Evolutionary conservation across 148 eudicot species (phyloP).

Genomic region (Rhododendron kiyosumense): DNA sequence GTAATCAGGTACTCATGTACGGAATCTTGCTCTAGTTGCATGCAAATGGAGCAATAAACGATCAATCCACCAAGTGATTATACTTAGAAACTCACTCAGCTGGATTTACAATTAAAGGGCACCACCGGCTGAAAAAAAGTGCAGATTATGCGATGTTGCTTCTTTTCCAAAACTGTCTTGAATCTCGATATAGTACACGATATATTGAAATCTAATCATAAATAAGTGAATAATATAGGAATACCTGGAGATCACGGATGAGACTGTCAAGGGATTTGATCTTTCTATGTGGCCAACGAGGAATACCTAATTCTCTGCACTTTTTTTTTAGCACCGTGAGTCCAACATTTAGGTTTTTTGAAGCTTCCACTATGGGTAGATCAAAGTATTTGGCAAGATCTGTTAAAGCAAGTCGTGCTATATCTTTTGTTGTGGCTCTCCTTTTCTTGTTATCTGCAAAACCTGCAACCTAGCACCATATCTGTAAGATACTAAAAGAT

Average conservation of each 20-base stretch:
- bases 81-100: background rate
- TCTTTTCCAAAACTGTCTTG: background rate
- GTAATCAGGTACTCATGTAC: background rate
- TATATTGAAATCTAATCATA: background rate
- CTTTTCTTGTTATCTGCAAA: constrained; percentile 17
- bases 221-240: background rate
- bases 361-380: constrained; percentile 63
- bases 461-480: constrained; percentile 16
- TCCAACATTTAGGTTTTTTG: constrained; percentile 60
- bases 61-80: background rate
- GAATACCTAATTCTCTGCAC: constrained; percentile 64
- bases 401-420: constrained; percentile 22
- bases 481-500: background rate
- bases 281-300: constrained; percentile 77
- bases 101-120: background rate
- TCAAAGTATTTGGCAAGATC: constrained; percentile 52
- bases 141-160: background rate
- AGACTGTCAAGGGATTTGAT: constrained; percentile 45
- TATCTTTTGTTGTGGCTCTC: constrained; percentile 18
- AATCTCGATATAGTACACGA: no score
- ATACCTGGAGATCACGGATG: constrained; percentile 32
- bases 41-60: background rate
- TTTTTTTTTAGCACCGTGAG: constrained; percentile 66
- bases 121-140: background rate
- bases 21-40: background rate